A percentile compares a stretch with the other conserved stretches of the same genome.
Conservation (phyloP, 768 basidiomycete genomes). For the Lactarius hatsudake region DNA sequence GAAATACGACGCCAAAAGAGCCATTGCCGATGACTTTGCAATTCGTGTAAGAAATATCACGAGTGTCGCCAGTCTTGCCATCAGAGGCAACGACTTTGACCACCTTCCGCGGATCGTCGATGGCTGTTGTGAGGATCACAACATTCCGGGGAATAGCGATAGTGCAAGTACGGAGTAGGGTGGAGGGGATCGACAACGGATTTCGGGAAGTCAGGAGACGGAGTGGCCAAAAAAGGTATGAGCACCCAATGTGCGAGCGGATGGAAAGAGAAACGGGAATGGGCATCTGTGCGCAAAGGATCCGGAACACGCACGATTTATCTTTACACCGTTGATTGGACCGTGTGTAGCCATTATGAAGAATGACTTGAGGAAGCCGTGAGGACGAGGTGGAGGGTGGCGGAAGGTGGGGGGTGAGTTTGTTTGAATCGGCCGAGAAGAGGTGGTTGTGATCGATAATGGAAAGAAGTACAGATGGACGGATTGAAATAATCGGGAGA, state of each 20-base stretch:
- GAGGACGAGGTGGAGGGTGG: not conserved
- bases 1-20: conserved; percentile 98
- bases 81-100: conserved; percentile 94
- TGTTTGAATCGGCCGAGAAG: conserved; percentile 12
- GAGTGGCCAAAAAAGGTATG: conserved; percentile 28
- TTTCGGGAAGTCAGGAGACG: conserved; percentile 13
- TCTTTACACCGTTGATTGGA: conserved; percentile 82
- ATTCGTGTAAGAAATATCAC: conserved; percentile 90
- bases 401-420: conserved; percentile 19
- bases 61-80: conserved; percentile 87
- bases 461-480: not conserved
- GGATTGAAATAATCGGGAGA: conserved; percentile 11
- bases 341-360: conserved; percentile 59
- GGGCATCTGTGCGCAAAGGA: conserved; percentile 13
- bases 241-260: conserved; percentile 34
- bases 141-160: conserved; percentile 31
- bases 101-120: conserved; percentile 96
- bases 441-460: conserved; percentile 11
- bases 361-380: conserved; percentile 6
- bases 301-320: conserved; percentile 59
- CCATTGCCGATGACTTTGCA: conserved; percentile 99
- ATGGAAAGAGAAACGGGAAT: conserved; percentile 25
- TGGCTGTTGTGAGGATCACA: conserved; percentile 45
- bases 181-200: conserved; percentile 7
- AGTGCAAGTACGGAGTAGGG: conserved; percentile 33